Evolutionary conservation across 257 asterid species (phyloP), one percentile per base, ranked within the genome.

Genomic region (Nicotiana benthamiana): DNA sequence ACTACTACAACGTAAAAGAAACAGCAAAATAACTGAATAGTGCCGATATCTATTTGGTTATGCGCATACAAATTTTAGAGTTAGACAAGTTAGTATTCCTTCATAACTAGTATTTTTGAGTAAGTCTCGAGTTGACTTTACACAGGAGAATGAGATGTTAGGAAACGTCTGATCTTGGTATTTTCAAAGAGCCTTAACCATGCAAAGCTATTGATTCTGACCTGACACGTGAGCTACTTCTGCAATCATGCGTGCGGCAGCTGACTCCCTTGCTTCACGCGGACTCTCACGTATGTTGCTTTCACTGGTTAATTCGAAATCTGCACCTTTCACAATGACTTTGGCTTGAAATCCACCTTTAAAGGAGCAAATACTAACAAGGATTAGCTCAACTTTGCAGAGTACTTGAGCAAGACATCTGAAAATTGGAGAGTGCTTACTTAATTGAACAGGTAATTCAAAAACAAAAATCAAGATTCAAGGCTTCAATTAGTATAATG

Each of bases 241-340:
- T 24, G 82, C 56, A 65, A 77, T 76, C 74, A 82, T 82, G 53
- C 65, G 17, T 34, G 68, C 57, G 32, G 84, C 77, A 82, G 84
- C 81, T 2, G 70, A 82, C 9, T 20, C 77, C 75, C 81, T 62
- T 51, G 82, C 77, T 63, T 75, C 74, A 9, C n/a, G 36, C 27
- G 72, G 75, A 11, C 52, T 65, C 22, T 54, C 22, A 52, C 22
- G 28, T 43, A 53, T 26, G 59, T 53, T 46, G 13, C 85, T 52
- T 52, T 34, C 28, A 63, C 53, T 11, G 9, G 48, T 22, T 4
- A 36, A 4, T 77, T 82, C 78, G 0, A 57, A 82, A 82, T 82
- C 82, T 11, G 32, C 77, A 34, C 79, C 85, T 52, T 65, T 66
- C 61, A 77, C 56, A 53, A 27, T 76, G n/a, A 82, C 85, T n/a